Conservation (phyloP, 2,329 filamentous ascomycete genomes). For the Neonectria ditissima region DNA sequence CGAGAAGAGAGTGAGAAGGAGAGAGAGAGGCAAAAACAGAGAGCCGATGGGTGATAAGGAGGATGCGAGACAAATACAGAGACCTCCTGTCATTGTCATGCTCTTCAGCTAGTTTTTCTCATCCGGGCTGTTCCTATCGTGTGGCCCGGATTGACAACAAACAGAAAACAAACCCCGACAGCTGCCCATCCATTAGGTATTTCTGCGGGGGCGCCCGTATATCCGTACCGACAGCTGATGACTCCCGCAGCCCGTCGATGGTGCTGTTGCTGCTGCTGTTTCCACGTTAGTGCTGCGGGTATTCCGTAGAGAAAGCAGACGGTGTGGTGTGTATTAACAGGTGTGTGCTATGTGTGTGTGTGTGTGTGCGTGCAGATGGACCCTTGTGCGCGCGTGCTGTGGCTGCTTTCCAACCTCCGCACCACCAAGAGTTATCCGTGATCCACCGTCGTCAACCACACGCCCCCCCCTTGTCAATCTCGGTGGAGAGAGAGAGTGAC, state of each 20-base stretch:
- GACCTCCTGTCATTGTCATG: slow-evolving; percentile 1
- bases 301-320: slow-evolving; percentile 4
- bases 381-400: not conserved
- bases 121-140: slow-evolving; percentile 6
- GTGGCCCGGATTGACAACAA: slow-evolving; percentile 9
- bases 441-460: slow-evolving; percentile 15
- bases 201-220: not conserved
- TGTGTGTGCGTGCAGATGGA: too few species aligned
- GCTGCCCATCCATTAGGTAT: not conserved
- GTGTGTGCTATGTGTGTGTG: not conserved
- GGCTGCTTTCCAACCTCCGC: slow-evolving; percentile 20
- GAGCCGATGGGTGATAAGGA: not conserved
- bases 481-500: slow-evolving; percentile 2
- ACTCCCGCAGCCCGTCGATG: not conserved
- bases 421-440: slow-evolving; percentile 16
- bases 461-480: slow-evolving; percentile 13
- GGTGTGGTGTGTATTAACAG: not conserved
- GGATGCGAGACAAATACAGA: not conserved
- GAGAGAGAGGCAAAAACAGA: not conserved
- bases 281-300: slow-evolving; percentile 12
- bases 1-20: not conserved
- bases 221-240: not conserved
- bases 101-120: not conserved
- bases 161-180: not conserved
- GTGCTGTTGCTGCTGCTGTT: not conserved